Conservation (phyloP, 345 rosid species). For the Gossypium ekmanianum region DNA sequence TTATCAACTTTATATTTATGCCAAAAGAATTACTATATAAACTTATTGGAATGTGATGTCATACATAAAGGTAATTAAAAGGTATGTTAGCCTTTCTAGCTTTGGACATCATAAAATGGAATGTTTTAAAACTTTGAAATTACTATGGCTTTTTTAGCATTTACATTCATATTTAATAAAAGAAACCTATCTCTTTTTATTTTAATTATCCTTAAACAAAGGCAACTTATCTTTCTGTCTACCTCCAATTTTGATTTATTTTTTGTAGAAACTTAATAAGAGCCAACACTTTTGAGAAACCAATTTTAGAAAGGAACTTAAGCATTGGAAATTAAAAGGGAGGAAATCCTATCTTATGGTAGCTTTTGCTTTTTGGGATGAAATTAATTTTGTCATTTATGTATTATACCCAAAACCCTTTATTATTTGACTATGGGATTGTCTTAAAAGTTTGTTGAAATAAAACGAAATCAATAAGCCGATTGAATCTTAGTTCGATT, state of each 20-base stretch:
- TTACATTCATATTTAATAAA: background rate
- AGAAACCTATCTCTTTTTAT: too few species aligned
- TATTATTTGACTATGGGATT: background rate
- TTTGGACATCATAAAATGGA: background rate
- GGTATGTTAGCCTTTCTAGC: background rate
- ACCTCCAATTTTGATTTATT: background rate
- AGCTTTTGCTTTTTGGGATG: conserved; percentile 1
- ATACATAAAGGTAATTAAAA: conserved; percentile 11
- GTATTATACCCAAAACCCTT: background rate
- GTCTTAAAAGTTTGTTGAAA: background rate
- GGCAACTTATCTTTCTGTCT: background rate
- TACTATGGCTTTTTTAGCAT: background rate
- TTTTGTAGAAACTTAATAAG: background rate
- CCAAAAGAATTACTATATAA: background rate
- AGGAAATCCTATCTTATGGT: background rate
- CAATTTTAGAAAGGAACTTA: background rate
- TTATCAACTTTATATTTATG: background rate
- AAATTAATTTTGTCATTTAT: conserved; percentile 4
- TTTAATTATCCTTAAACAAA: background rate
- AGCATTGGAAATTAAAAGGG: background rate
- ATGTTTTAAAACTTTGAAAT: background rate
- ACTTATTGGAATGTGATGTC: conserved; percentile 14
- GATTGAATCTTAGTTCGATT: too few species aligned
- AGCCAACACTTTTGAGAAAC: background rate
- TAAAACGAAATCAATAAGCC: too few species aligned